Evolutionary conservation across 2,329 filamentous ascomycete genomes (phyloP), one percentile per base, ranked within the genome.

Genomic region (Claviceps maximensis): DNA sequence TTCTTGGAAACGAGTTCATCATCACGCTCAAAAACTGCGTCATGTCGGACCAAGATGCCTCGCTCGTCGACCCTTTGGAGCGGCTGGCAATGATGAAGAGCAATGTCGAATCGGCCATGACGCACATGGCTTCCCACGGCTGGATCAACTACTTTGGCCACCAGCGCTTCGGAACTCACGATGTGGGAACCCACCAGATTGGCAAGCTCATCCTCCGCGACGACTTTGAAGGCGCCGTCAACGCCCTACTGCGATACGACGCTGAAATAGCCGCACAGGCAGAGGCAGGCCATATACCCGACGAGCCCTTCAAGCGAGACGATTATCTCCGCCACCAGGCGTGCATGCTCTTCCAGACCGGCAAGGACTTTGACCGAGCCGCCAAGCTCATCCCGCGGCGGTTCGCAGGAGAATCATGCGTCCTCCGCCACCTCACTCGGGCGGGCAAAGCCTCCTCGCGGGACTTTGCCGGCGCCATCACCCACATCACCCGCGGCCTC

Each of bases 111-210:
- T 67, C 75, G 15, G 76, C 87, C 1, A 71, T 95, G 50, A 72
- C 77, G 44, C 80, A 84, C 57, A 80, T 97, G 59, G 74, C 77
- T 52, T 71, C 81, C 45, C 78, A 84, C 46, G 93, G 93, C 2
- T 98, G 94, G 74, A 83, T 98, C 69, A 98, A 98, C 70, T 98
- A 97, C 71, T 98, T 90, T 63, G 93, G 93, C 9, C 81, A 97
- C n/a, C 93, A 98, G 70, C 83, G 93, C 25, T 98, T 98, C 62
- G 93, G 93, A 29, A 91, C 89, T 0, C 91, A 93, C 67, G 74
- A 82, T 29, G 85, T 87, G 13, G 86, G 89, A 36, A 98, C 93
- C 0, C 89, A 97, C 62, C 78, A 84, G 42, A 74, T 96, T 49
- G 93, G 93, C 49, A 80, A 85, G 64, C 84, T 87, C 65, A 89